phyloP scores from a whole-genome alignment of 345 rosid species.

The Turnera subulata region DNA sequence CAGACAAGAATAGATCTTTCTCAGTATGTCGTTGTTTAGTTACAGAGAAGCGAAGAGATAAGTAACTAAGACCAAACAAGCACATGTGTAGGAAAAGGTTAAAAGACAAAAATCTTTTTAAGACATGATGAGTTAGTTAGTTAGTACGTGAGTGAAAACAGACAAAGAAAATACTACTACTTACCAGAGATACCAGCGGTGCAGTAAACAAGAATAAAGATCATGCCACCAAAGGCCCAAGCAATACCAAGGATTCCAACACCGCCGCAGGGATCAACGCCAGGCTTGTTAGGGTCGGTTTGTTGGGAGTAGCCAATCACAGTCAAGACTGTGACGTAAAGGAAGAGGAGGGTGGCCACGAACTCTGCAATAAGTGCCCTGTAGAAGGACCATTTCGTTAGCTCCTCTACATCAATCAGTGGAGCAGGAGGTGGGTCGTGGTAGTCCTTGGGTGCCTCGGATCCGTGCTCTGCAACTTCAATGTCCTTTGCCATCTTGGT shows the following conservation, averaged over 20 bases:
- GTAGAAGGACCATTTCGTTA: constrained; percentile 65
- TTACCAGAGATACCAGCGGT: constrained; percentile 87
- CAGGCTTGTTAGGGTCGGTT: constrained; percentile 20
- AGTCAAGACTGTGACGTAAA: constrained; percentile 64
- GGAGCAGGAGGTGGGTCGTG: constrained; percentile 73
- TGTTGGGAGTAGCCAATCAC: constrained; percentile 77
- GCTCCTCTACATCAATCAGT: constrained; percentile 52
- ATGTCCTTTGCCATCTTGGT: constrained; percentile 53
- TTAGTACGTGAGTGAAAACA: no score
- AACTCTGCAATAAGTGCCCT: constrained; percentile 81
- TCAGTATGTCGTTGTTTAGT: no score
- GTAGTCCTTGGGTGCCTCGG: constrained; percentile 58
- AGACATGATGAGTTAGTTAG: no score
- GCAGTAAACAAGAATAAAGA: constrained; percentile 89
- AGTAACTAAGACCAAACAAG: no score
- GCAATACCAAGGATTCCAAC: constrained; percentile 90
- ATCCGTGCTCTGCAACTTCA: constrained; percentile 30
- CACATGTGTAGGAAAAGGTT: no score
- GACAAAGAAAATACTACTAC: constrained; percentile 2
- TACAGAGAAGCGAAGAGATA: no score
- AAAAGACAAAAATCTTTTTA: no score
- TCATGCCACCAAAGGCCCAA: constrained; percentile 98
- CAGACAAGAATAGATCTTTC: no score
- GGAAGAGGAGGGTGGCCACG: constrained; percentile 77
- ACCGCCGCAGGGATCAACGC: constrained; percentile 51